These are phyloP conservation scores for Penstemon davidsonii DNA, from an alignment of 257 asterid species.

Conservation along the genomic window DNA sequence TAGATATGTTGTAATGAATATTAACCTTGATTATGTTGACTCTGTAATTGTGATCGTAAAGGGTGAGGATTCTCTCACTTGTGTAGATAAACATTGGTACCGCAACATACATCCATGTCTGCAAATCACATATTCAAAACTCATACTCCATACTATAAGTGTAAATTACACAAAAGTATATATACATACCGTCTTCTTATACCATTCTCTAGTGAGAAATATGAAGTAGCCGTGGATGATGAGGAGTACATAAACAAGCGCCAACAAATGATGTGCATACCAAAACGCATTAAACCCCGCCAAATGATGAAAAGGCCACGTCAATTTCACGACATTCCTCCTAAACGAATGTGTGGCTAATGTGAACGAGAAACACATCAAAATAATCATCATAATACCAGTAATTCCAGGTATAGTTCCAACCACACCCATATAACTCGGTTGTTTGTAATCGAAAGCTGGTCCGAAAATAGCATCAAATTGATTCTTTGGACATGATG, in stretches of 20 bases:
- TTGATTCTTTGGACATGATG: slow-evolving; percentile 51
- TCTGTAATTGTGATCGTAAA: slow-evolving; percentile 52
- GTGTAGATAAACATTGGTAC: slow-evolving; percentile 61
- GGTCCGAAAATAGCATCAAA: slow-evolving; percentile 52
- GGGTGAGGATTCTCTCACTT: slow-evolving; percentile 63
- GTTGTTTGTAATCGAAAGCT: slow-evolving; percentile 51
- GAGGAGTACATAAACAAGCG: slow-evolving; percentile 44
- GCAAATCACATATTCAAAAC: slow-evolving; percentile 6
- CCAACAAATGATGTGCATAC: slow-evolving; percentile 90
- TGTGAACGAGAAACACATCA: slow-evolving; percentile 67
- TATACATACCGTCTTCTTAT: slow-evolving; percentile 58
- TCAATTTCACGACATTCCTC: slow-evolving; percentile 68
- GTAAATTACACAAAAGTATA: too few relatives aligned
- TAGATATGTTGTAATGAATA: background rate
- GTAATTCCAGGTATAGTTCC: slow-evolving; percentile 50
- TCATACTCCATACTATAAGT: too few relatives aligned
- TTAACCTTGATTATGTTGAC: slow-evolving; percentile 71
- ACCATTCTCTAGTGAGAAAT: slow-evolving; percentile 65
- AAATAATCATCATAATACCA: slow-evolving; percentile 57
- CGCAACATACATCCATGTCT: slow-evolving; percentile 92
- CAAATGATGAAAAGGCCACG: slow-evolving; percentile 58
- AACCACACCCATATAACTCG: slow-evolving; percentile 50
- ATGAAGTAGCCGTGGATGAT: slow-evolving; percentile 80
- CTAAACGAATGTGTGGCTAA: slow-evolving; percentile 76
- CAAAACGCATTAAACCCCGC: slow-evolving; percentile 92